phyloP scores from a whole-genome alignment of 1,284 basidiomycete species.

The Marasmius tenuissimus region DNA sequence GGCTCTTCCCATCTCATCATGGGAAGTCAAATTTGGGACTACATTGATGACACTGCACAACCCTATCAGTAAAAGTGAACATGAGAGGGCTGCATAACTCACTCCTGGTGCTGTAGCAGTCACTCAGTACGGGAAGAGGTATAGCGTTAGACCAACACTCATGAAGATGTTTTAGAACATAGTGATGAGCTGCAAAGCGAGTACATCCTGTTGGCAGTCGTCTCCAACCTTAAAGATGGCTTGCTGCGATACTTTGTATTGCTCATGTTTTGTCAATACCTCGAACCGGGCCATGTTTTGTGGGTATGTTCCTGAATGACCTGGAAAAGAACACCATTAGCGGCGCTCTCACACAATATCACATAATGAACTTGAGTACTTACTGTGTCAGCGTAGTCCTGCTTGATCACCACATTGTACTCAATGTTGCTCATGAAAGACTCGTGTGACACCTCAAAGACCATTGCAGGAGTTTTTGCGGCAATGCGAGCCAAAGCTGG shows the following conservation, averaged over 20 bases:
- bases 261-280: conserved; percentile 64
- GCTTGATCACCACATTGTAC: conserved; percentile 91
- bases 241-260: conserved; percentile 94
- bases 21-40: conserved; percentile 95
- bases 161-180: conserved; percentile 99
- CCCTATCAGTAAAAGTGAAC: conserved; percentile 4
- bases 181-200: conserved; percentile 96
- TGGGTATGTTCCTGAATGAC: conserved; percentile 58
- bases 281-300: conserved; percentile 70
- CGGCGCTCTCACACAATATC: neutral
- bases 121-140: conserved; percentile 95
- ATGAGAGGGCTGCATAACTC: conserved; percentile 26
- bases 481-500: conserved; percentile 84
- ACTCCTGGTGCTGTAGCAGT: conserved; percentile 97
- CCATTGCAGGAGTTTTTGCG: conserved; percentile 83
- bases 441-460: conserved; percentile 83
- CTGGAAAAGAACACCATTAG: conserved; percentile 35
- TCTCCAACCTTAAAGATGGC: conserved; percentile 99
- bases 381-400: conserved; percentile 82
- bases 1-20: conserved; percentile 98
- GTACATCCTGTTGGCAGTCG: conserved; percentile 96
- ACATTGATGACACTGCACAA: conserved; percentile 93
- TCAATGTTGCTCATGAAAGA: conserved; percentile 89
- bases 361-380: conserved; percentile 26
- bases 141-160: conserved; percentile 85